Evolutionary conservation across 1,284 basidiomycete genomes (phyloP), one percentile per base, ranked within the genome.

Genomic region (Heterobasidion occidentale): DNA sequence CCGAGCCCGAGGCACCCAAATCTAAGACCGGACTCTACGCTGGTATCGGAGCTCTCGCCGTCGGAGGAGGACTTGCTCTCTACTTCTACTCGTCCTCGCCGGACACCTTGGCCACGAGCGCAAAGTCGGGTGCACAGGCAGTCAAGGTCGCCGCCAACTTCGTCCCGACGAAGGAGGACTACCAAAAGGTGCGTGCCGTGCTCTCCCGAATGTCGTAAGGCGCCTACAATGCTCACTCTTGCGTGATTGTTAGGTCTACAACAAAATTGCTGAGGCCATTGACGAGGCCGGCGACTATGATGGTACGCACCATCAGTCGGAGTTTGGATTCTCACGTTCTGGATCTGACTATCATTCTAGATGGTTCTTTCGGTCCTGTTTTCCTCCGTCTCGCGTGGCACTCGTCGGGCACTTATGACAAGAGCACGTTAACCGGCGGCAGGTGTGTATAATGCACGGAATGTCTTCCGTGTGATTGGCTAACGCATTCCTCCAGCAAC

Each of bases 381-480:
- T 71, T 98, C 56, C 79, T 99, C 57, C 92, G 96, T 70, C 85
- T 98, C 56, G 95, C 94, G 34, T 98, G 95, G 92, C 93, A 95
- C 71, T 70, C 86, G 11, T 90, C 91, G 51, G 95, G 95, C 52
- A 98, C 95, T 1, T 95, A 90, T 67, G 90, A 95, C 75, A 93
- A 94, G 78, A 80, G 88, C 2, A 77, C 83, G 62, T 84, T 86
- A 63, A 90, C 92, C 17, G 95, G 96, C 62, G 95, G 95, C 68
- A 90, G 90, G 90, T 84, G 62, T 52, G 75, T 36, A 51, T 15
- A 14, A 58, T 42, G 14, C 33, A 11, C 17, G 52, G 52, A 45
- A 56, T 42, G 35, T 34, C 53, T 45, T 45, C 58, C 55, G 60
- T 47, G 14, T 33, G 9, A 50, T 46, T 34, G 49, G 35, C 36